Evolutionary conservation across 139 green algal genomes (phyloP), one percentile per base, ranked within the genome.

Genomic region (Chlamydomonas sp.): DNA sequence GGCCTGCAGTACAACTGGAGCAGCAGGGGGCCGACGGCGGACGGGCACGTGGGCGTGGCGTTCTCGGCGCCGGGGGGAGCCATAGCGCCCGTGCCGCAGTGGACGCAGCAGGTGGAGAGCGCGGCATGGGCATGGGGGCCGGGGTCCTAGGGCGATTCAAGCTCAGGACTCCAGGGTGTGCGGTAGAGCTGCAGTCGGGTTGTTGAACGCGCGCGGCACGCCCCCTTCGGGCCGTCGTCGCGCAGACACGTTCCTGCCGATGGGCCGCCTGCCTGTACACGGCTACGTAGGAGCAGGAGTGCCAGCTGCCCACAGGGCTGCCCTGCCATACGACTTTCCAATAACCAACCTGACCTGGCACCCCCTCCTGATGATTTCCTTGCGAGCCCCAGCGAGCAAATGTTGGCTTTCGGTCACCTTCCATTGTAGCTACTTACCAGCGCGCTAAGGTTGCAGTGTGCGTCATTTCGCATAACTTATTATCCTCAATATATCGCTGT

Each of bases 61-160:
- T 89, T 98, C 79, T 95, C 87, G 2, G 95, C 95, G 8, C 96
- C 92, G 59, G 91, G 88, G 60, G 86, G 84, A 12, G 69, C 93
- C 17, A 92, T 98, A 18, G 94, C 97, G 7, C 93, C 95, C 0
- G 97, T 99, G 80, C 97, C 97, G 1, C 89, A 94, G 64, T 98
- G 96, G 95, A 96, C 91, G 1, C 90, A 89, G 73, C 90, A 96
- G 83, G 79, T 85, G 15, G 0, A 67, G 8, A 8, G 62, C n/a
- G 78, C 62, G 61, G 78, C 62, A 61, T 18, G 61, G 18, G 78
- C 18, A 18, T 7, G 20, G 5, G 73, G 73, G 73, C 5, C 74
- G 17, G 17, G 17, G 6, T 8, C 5, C 20, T 80, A 12, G 7
- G 57, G 12, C 75, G 57, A 6, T 3, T 4, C 17, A 5, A 12